Percentiles rank a stretch among this genome's conserved stretches.
phyloP scores from a whole-genome alignment of 1,284 basidiomycete genomes.

The Apiotrichum siamense region DNA sequence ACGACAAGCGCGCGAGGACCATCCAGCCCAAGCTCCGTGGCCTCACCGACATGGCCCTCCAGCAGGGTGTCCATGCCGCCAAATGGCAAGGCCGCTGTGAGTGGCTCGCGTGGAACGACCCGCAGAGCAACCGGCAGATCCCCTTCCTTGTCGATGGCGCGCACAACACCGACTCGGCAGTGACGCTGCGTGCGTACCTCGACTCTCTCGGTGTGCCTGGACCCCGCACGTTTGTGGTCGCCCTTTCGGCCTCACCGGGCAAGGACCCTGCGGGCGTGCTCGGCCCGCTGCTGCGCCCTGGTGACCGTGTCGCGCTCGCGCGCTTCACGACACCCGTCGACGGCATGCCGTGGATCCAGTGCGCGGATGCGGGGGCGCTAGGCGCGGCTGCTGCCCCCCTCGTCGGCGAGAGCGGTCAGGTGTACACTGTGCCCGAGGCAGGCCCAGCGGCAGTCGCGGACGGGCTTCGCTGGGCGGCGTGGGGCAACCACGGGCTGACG shows the following conservation, averaged over 20 bases:
- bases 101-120: conserved; percentile 48
- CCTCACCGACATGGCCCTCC: conserved; percentile 53
- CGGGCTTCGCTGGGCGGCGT: conserved; percentile 28
- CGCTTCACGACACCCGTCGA: conserved; percentile 64
- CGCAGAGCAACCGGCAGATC: not conserved
- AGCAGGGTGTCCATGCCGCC: conserved; percentile 56
- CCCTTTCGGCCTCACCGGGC: conserved; percentile 71
- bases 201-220: conserved; percentile 48
- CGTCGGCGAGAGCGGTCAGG: conserved; percentile 21
- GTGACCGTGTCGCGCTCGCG: conserved; percentile 55
- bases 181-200: conserved; percentile 66
- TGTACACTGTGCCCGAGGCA: conserved; percentile 7
- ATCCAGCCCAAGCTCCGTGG: conserved; percentile 36
- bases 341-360: conserved; percentile 85
- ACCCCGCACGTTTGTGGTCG: conserved; percentile 60
- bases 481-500: conserved; percentile 49
- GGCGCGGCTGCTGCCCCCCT: conserved; percentile 31
- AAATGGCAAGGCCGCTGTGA: conserved; percentile 81
- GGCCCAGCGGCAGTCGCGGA: conserved; percentile 21
- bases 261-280: conserved; percentile 69
- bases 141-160: conserved; percentile 81
- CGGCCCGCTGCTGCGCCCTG: conserved; percentile 54
- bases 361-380: conserved; percentile 55
- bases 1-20: conserved; percentile 42
- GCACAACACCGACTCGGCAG: conserved; percentile 82